A percentile compares a stretch with the other conserved stretches of the same genome.
Conservation (phyloP, 495 filamentous ascomycete genomes). For the Aspergillus taichungensis region DNA sequence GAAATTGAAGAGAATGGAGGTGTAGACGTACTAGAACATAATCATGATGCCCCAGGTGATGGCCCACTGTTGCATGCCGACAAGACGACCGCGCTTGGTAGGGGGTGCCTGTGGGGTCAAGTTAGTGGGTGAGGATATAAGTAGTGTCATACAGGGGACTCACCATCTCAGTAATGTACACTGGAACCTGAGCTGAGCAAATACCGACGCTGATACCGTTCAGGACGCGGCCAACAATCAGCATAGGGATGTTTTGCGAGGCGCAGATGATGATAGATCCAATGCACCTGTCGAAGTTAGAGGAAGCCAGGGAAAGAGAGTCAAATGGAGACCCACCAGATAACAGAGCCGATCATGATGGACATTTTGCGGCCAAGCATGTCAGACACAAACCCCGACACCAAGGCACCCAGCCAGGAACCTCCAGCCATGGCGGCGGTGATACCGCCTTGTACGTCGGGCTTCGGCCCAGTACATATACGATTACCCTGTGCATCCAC, state of each 20-base stretch:
- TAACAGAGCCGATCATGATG: constrained; percentile 53
- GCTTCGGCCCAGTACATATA: constrained; percentile 39
- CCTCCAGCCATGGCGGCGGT: constrained; percentile 66
- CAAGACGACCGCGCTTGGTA: constrained; percentile 58
- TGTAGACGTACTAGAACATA: constrained; percentile 50
- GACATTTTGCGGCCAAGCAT: constrained; percentile 55
- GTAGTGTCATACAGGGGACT: background rate
- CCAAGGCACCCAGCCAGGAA: constrained; percentile 63
- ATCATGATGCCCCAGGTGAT: constrained; percentile 78
- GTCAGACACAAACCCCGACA: constrained; percentile 61
- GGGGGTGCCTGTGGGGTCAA: constrained; percentile 41
- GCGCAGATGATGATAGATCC: constrained; percentile 65
- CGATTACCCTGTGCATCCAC: constrained; percentile 14
- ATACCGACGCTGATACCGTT: constrained; percentile 72
- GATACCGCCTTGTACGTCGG: constrained; percentile 49
- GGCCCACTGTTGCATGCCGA: constrained; percentile 68
- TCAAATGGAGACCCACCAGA: constrained; percentile 44
- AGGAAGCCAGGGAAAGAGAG: background rate
- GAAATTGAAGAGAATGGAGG: background rate
- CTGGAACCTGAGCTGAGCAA: constrained; percentile 70
- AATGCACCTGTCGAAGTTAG: constrained; percentile 33
- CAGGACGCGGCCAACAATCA: constrained; percentile 66
- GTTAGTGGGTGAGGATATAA: background rate
- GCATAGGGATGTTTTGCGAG: constrained; percentile 63
- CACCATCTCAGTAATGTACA: constrained; percentile 64